A percentile compares a stretch with the other conserved stretches of the same genome.
Evolutionary conservation across 129 eudicot species (phyloP).

Genomic region (Mikania micrantha): DNA sequence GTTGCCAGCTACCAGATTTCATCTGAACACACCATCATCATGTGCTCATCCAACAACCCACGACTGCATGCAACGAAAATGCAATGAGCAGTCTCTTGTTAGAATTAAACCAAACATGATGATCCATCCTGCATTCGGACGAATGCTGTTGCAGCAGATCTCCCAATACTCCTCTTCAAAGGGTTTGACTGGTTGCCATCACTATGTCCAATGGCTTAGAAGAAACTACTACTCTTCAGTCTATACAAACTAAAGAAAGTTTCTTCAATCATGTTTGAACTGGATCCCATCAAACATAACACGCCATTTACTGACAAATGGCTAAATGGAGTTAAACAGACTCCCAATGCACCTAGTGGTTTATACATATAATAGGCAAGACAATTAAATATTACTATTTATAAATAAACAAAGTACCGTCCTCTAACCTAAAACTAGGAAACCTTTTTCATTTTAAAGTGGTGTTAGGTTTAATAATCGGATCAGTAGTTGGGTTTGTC

Average conservation of each 20-base stretch:
- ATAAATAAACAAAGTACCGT: not conserved
- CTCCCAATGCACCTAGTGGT: slow-evolving; percentile 17
- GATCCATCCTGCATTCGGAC: slow-evolving; percentile 9
- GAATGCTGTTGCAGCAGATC: not conserved
- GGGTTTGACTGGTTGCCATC: not conserved
- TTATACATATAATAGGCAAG: slow-evolving; percentile 4
- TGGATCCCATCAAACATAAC: not conserved
- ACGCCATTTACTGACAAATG: slow-evolving; percentile 1
- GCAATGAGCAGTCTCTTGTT: slow-evolving; percentile 17
- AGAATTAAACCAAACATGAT: not conserved
- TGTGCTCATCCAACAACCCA: slow-evolving; percentile 12
- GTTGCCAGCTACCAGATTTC: not conserved
- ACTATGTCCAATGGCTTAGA: not conserved
- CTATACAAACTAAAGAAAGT: slow-evolving; percentile 18
- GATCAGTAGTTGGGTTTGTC: slow-evolving; percentile 42
- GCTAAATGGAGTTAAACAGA: not conserved
- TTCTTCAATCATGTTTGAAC: not conserved
- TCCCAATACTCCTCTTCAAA: too few species aligned
- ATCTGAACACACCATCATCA: slow-evolving; percentile 10
- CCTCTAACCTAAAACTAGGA: slow-evolving; percentile 20
- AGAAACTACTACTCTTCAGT: not conserved
- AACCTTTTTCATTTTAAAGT: not conserved
- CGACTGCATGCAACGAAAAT: not conserved
- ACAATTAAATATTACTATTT: slow-evolving; percentile 7
- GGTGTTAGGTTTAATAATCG: slow-evolving; percentile 33